Conservation (phyloP, 2,329 filamentous ascomycete genomes). For the Chrysoporthe deuterocubensis region DNA sequence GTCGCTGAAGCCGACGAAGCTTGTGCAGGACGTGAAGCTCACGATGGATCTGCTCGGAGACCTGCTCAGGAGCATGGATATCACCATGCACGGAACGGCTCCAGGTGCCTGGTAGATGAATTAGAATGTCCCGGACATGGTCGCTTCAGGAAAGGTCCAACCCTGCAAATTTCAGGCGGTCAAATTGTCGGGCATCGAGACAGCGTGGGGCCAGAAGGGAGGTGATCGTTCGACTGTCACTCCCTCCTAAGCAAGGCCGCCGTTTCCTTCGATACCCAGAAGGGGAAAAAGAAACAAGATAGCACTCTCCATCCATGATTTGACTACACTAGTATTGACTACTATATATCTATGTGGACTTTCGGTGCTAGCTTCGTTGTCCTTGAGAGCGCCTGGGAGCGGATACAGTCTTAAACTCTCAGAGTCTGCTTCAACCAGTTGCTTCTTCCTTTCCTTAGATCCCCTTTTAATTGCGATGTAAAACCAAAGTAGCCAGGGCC, state of each 20-base stretch:
- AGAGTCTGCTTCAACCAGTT: too few species aligned
- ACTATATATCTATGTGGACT: too few species aligned
- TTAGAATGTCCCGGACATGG: constrained; percentile 36
- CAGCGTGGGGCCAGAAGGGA: constrained; percentile 10
- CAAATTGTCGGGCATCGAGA: constrained; percentile 19
- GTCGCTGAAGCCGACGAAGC: constrained; percentile 44
- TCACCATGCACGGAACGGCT: constrained; percentile 52
- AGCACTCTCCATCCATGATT: too few species aligned
- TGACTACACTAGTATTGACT: too few species aligned
- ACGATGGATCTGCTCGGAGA: constrained; percentile 46
- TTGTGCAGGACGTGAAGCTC: constrained; percentile 53
- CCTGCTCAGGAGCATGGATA: constrained; percentile 51
- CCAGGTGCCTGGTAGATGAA: constrained; percentile 47
- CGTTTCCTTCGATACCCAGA: neutral
- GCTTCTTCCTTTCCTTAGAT: too few species aligned
- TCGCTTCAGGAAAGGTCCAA: constrained; percentile 39
- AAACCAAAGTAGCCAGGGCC: neutral
- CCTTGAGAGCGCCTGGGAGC: too few species aligned
- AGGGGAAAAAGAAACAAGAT: too few species aligned
- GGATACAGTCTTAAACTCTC: too few species aligned
- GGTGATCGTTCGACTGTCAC: constrained; percentile 8
- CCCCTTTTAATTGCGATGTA: too few species aligned
- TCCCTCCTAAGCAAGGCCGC: neutral
- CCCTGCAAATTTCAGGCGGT: constrained; percentile 39
- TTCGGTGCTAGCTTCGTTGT: too few species aligned